These are phyloP conservation scores for Schrenkiella parvula DNA, from an alignment of 345 rosid species.

Conservation along the genomic window DNA sequence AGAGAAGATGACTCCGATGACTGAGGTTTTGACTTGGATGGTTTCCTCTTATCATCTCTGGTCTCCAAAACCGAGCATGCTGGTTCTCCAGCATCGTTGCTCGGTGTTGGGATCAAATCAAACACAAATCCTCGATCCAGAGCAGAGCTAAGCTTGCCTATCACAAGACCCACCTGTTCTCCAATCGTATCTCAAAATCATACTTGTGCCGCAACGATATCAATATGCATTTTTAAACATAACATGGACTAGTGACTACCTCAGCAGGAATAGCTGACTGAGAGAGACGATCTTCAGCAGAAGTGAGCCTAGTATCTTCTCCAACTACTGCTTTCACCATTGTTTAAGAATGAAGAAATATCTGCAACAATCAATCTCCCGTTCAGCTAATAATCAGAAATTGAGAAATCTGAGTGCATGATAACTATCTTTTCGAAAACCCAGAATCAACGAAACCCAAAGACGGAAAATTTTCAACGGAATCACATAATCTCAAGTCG, in stretches of 20 bases:
- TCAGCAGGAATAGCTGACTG: slow-evolving; percentile 62
- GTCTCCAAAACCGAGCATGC: slow-evolving; percentile 60
- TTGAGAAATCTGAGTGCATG: not conserved
- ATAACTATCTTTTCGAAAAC: not conserved
- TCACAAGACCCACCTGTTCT: slow-evolving; percentile 74
- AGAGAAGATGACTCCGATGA: slow-evolving; percentile 55
- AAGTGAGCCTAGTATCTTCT: slow-evolving; percentile 68
- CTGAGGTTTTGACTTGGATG: slow-evolving; percentile 61
- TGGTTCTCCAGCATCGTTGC: slow-evolving; percentile 66
- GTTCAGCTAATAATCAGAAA: not conserved
- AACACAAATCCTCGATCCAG: slow-evolving; percentile 81
- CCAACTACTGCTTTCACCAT: slow-evolving; percentile 91
- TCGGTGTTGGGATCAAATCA: slow-evolving; percentile 78
- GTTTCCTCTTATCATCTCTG: slow-evolving; percentile 57
- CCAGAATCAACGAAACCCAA: not conserved
- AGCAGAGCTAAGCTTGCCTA: slow-evolving; percentile 76
- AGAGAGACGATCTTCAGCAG: slow-evolving; percentile 74
- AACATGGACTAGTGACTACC: slow-evolving; percentile 31
- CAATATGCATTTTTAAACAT: not conserved
- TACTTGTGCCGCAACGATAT: not conserved
- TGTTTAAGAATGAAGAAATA: not conserved
- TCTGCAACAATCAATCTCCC: not conserved
- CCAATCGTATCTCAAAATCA: not conserved
- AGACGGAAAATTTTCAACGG: not conserved
- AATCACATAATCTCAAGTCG: not conserved